These are phyloP conservation scores for Serendipita indica DNA, from an alignment of 768 basidiomycete species.

Conservation along the genomic window DNA sequence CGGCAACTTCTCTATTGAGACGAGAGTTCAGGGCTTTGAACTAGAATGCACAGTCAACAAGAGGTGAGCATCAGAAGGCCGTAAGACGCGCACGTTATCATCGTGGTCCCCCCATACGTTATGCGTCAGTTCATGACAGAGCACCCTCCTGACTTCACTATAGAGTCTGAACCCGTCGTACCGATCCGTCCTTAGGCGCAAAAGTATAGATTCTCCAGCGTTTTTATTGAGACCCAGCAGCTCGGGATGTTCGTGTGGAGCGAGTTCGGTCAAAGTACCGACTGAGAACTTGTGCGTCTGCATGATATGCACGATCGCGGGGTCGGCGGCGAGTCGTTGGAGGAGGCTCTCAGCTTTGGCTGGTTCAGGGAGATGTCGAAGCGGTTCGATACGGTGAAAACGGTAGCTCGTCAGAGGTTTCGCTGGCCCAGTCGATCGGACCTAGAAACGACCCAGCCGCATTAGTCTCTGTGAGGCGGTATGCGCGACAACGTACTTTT, in stretches of 20 bases:
- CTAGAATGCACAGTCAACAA: slow-evolving; percentile 23
- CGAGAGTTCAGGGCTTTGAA: slow-evolving; percentile 65
- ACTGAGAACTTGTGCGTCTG: slow-evolving; percentile 52
- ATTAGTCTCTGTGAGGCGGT: background rate
- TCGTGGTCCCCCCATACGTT: slow-evolving; percentile 63
- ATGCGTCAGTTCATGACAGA: slow-evolving; percentile 67
- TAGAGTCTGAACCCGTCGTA: slow-evolving; percentile 64
- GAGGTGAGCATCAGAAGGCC: no score
- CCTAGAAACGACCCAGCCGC: slow-evolving; percentile 24
- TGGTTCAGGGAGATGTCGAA: slow-evolving; percentile 51
- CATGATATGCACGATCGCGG: slow-evolving; percentile 59
- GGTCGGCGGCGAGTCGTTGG: slow-evolving; percentile 47
- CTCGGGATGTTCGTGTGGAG: slow-evolving; percentile 57
- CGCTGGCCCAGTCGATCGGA: slow-evolving; percentile 40
- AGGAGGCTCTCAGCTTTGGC: slow-evolving; percentile 39
- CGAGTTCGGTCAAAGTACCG: slow-evolving; percentile 57
- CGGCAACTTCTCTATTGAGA: slow-evolving; percentile 55
- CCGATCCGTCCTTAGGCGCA: slow-evolving; percentile 50
- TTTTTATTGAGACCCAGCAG: slow-evolving; percentile 56
- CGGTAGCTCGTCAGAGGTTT: slow-evolving; percentile 30
- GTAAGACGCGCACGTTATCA: slow-evolving; percentile 39
- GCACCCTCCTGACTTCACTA: slow-evolving; percentile 44
- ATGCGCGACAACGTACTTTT: slow-evolving; percentile 32
- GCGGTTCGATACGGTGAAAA: slow-evolving; percentile 50
- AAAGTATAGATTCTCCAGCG: slow-evolving; percentile 25